phyloP scores from a whole-genome alignment of 179 eudicot species.

The Beta lomatogona region DNA sequence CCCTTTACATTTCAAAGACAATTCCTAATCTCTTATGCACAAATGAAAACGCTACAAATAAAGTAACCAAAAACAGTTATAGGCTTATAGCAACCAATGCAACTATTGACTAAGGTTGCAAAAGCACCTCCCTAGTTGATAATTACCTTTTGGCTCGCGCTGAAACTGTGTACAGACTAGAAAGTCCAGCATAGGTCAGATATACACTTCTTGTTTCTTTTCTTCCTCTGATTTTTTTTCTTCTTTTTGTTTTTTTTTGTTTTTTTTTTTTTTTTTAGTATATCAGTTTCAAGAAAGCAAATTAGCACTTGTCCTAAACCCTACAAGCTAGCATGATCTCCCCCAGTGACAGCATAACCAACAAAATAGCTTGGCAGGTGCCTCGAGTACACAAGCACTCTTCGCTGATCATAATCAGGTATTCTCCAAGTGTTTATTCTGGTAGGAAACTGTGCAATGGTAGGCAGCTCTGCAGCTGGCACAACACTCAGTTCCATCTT shows the following conservation, averaged over 20 bases:
- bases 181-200: too few species aligned
- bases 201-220: too few species aligned
- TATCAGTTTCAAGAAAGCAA: background rate
- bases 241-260: background rate
- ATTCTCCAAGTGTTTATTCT: slow-evolving; percentile 11
- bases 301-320: background rate
- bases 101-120: too few species aligned
- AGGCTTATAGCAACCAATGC: background rate
- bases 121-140: too few species aligned
- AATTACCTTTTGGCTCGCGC: too few species aligned
- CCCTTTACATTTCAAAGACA: background rate
- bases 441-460: background rate
- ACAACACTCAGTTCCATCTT: slow-evolving; percentile 18
- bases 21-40: background rate
- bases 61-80: too few species aligned
- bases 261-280: background rate
- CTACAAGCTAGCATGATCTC: slow-evolving; percentile 1
- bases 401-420: slow-evolving; percentile 7
- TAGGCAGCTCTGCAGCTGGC: slow-evolving; percentile 22
- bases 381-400: slow-evolving; percentile 12
- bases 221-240: background rate
- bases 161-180: background rate
- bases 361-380: background rate
- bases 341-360: slow-evolving; percentile 8
- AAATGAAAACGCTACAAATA: background rate